Evolutionary conservation across 1,284 basidiomycete genomes (phyloP), one percentile per base, ranked within the genome.

Genomic region (Baeospora myosura): DNA sequence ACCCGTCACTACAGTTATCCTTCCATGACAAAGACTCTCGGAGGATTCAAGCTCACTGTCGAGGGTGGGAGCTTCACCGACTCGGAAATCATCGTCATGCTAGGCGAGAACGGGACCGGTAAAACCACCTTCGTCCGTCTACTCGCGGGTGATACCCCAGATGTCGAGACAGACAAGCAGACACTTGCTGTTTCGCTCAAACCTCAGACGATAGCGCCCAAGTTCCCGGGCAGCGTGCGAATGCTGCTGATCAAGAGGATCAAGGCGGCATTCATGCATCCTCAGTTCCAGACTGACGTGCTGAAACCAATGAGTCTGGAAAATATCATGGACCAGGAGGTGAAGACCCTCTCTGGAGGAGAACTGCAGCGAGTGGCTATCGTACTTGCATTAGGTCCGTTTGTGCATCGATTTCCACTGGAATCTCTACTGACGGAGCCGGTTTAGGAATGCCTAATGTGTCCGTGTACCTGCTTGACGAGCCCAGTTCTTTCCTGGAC

Each of bases 71-170:
- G 77, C 38, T 97, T 96, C 66, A 91, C 92, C 12, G 92, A 97
- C 60, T 95, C 91, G 1, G 93, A 98, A 61, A 97, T 97, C 60
- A 90, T 97, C 52, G 93, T 98, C 59, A 88, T 97, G 82, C 71
- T 97, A 25, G 93, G 93, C 47, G 93, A 98, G 74, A 98, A 98
- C 63, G 93, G 93, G 42, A 98, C 91, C 7, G 93, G 93, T 35
- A 98, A 98, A 74, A 96, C 94, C 37, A 98, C 93, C 0, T 89
- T 98, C 59, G 89, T 98, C 46, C 86, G 92, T 49, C 69, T 98
- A 41, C 74, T 98, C 42, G 91, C 91, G 5, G 94, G 93, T 38
- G 81, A 92, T 50, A 78, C 74, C 17, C 92, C 94, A 5, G 94
- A 98, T 66, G 64, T 77, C 47, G 82, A 84, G 62, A 76, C 79